A percentile compares a stretch with the other conserved stretches of the same genome.
Evolutionary conservation across 2,329 filamentous ascomycete genomes (phyloP).

Genomic region (Trichoderma koningii): DNA sequence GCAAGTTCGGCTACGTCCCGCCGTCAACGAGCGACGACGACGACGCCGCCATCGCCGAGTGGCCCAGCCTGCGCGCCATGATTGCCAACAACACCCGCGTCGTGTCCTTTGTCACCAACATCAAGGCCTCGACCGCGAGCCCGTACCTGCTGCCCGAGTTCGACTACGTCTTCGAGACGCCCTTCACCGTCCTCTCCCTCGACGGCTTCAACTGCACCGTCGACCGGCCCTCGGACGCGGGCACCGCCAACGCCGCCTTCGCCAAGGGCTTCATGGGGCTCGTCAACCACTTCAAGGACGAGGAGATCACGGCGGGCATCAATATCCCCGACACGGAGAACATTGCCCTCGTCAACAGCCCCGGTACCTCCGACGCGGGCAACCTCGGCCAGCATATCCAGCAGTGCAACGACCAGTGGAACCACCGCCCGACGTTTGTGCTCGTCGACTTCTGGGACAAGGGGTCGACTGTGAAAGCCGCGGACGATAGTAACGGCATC

Average conservation of each 20-base stretch:
- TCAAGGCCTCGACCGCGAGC: slow-evolving; percentile 44
- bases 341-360: slow-evolving; percentile 66
- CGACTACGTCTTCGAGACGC: slow-evolving; percentile 70
- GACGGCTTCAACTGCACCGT: slow-evolving; percentile 72
- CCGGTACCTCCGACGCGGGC: slow-evolving; percentile 55
- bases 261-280: slow-evolving; percentile 65
- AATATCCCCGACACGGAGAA: slow-evolving; percentile 62
- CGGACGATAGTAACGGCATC: slow-evolving; percentile 67
- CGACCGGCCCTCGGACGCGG: slow-evolving; percentile 61
- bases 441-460: slow-evolving; percentile 80
- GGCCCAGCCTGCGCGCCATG: slow-evolving; percentile 72
- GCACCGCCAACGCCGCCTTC: slow-evolving; percentile 55
- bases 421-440: slow-evolving; percentile 67
- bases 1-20: slow-evolving; percentile 62
- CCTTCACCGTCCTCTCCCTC: slow-evolving; percentile 63
- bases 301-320: slow-evolving; percentile 55
- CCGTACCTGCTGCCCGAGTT: slow-evolving; percentile 67
- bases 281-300: slow-evolving; percentile 80
- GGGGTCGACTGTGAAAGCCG: slow-evolving; percentile 67
- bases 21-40: slow-evolving; percentile 36
- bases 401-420: slow-evolving; percentile 60
- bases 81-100: slow-evolving; percentile 66
- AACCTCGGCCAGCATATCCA: slow-evolving; percentile 56
- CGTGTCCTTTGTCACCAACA: slow-evolving; percentile 67
- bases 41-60: slow-evolving; percentile 42